A percentile compares a stretch with the other conserved stretches of the same genome.
These are phyloP conservation scores for Annulohypoxylon nitens DNA, from an alignment of 495 filamentous ascomycete species.

Conservation along the genomic window DNA sequence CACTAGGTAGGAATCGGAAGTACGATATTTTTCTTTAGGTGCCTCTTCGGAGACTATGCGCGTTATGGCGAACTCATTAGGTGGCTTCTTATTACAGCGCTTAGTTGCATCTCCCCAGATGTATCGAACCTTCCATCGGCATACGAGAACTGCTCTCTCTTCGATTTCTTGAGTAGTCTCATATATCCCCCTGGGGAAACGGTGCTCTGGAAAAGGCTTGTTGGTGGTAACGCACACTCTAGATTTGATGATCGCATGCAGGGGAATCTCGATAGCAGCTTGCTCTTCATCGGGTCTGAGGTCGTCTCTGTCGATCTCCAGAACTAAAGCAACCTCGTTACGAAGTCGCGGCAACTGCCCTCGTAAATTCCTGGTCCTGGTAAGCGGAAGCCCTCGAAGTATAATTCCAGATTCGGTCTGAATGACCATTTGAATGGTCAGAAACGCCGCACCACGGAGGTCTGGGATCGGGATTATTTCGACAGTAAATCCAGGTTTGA, in stretches of 20 bases:
- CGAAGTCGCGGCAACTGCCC: slow-evolving; percentile 57
- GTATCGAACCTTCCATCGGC: slow-evolving; percentile 52
- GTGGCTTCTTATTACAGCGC: slow-evolving; percentile 40
- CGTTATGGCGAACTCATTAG: slow-evolving; percentile 51
- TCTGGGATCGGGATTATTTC: slow-evolving; percentile 49
- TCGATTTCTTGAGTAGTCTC: slow-evolving; percentile 43
- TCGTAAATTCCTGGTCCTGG: slow-evolving; percentile 54
- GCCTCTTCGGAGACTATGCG: slow-evolving; percentile 48
- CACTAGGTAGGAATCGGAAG: slow-evolving; percentile 33
- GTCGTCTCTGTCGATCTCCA: slow-evolving; percentile 62
- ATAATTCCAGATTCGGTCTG: slow-evolving; percentile 43
- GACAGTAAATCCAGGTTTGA: slow-evolving; percentile 51
- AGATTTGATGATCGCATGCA: slow-evolving; percentile 50
- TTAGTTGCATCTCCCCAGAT: slow-evolving; percentile 41
- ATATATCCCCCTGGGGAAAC: slow-evolving; percentile 47
- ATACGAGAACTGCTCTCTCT: slow-evolving; percentile 54
- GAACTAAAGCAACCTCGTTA: slow-evolving; percentile 69
- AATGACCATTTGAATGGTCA: slow-evolving; percentile 58
- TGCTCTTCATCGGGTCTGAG: slow-evolving; percentile 55
- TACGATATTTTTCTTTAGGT: slow-evolving; percentile 36
- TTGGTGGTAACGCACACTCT: slow-evolving; percentile 68
- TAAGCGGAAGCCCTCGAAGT: slow-evolving; percentile 59
- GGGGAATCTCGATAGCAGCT: slow-evolving; percentile 58
- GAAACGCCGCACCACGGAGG: slow-evolving; percentile 52
- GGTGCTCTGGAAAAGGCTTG: slow-evolving; percentile 56